Evolutionary conservation across 371 early-diverging fungal genomes (phyloP), one percentile per base, ranked within the genome.

Genomic region (Circinella minor): DNA sequence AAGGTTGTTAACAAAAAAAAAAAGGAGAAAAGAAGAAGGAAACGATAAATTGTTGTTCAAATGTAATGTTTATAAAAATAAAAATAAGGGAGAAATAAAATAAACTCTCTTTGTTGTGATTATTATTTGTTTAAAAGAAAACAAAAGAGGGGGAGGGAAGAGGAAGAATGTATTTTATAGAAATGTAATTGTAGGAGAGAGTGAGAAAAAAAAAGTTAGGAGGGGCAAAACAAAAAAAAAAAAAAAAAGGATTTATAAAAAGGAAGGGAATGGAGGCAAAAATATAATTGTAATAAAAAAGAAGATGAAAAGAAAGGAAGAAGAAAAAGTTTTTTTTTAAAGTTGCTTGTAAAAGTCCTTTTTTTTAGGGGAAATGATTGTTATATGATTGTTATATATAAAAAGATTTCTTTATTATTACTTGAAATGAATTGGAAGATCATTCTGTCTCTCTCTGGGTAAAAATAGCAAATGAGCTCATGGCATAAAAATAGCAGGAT

Each of bases 401-500:
- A 55, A 55, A 55, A 55, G 55, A 55, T 10, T 10, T 15, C 6
- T 57, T 10, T 57, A n/a, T 34, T 8, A 27, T 57, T n/a, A n/a
- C n/a, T 27, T 27, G 20, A 43, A 43, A 43, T 43, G 43, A 43
- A 43, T 43, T 43, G 43, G 43, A 57, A 57, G 57, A 57, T 57
- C 57, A 11, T 57, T 27, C 57, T 0, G 27, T 27, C 27, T 27
- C 27, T 27, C 27, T 27, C 27, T 27, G 0, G 57, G 57, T 57
- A 57, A 57, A 57, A 57, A 57, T 57, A 57, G 57, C 36, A 57
- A n/a, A 17, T 18, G 57, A 17, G 57, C 20, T 57, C 36, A 34
- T 34, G 57, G 57, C 57, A 57, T 57, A 57, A 57, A 57, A 57
- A 57, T 57, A 57, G 57, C 27, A 57, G 14, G 27, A 57, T 57